Evolutionary conservation across 2,329 filamentous ascomycete genomes (phyloP), one percentile per base, ranked within the genome.

Genomic region (Neopestalotiopsis sp.): DNA sequence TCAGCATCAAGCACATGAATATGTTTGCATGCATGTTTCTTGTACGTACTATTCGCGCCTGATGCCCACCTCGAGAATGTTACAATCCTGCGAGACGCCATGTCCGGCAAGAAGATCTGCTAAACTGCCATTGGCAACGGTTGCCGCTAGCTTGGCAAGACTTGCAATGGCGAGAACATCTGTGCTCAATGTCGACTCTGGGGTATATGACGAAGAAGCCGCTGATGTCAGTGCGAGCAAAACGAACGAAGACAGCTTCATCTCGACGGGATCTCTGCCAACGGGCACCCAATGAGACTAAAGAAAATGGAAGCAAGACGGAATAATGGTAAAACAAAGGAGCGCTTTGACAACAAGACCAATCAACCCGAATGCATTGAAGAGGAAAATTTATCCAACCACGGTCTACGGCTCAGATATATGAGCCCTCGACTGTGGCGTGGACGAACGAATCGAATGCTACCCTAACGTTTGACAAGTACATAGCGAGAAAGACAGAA

Each of bases 21-120:
- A 20, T 3, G 5, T 13, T 5, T 7, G 14, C 24, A 14, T 24
- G 17, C 17, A n/a, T 63, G 34, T 63, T 12, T 28, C n/a, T 20
- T 2, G 1, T 52, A 68, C 69, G 2, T 57, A 71, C 69, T 71
- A 71, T 40, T 71, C 70, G 4, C 68, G 63, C 17, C 70, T 61
- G 28, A 71, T 14, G 14, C 30, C 52, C 1, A 64, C 52, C 6
- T 71, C 65, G 5, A 38, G 10, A 12, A 68, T 17, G 12, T 57
- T 66, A 34, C 70, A 71, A 14, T 30, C 28, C 32, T 69, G 67
- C n/a, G 52, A 20, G 9, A 71, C 70, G n/a, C 60, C 56, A 6
- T 66, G 5, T 1, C 38, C 57, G 1, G 58, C 63, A 30, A 71
- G 56, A 14, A 32, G 49, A 10, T 63, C 30, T 56, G 57, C 65